These are phyloP conservation scores for Neophaeococcomyces aloes DNA, from an alignment of 2,329 filamentous ascomycete species.

Conservation along the genomic window DNA sequence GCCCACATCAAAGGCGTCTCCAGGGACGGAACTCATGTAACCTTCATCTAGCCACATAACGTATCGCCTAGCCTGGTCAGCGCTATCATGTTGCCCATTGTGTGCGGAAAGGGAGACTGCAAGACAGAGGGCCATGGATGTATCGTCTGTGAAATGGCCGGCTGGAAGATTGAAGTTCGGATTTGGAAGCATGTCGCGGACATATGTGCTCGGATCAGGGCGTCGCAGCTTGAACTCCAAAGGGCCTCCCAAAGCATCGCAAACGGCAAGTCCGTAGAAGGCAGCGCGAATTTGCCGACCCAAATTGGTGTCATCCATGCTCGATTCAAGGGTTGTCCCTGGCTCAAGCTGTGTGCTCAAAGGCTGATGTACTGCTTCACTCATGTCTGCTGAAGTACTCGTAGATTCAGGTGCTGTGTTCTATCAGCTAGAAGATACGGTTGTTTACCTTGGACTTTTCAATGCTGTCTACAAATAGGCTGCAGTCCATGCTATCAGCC, in stretches of 20 bases:
- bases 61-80: slow-evolving; percentile 28
- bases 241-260: slow-evolving; percentile 35
- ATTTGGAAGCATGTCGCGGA: slow-evolving; percentile 28
- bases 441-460: too few species aligned
- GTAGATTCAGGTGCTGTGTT: too few species aligned
- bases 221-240: slow-evolving; percentile 31
- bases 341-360: too few species aligned
- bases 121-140: slow-evolving; percentile 35
- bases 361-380: too few species aligned
- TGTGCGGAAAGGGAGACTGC: slow-evolving; percentile 30
- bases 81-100: slow-evolving; percentile 21
- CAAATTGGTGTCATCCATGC: too few species aligned
- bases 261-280: slow-evolving; percentile 32
- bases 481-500: too few species aligned
- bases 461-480: too few species aligned
- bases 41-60: slow-evolving; percentile 29
- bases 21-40: slow-evolving; percentile 27
- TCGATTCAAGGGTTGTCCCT: too few species aligned
- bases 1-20: slow-evolving; percentile 32
- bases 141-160: slow-evolving; percentile 37
- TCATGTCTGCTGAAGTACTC: too few species aligned
- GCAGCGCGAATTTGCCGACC: slow-evolving; percentile 24
- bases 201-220: slow-evolving; percentile 9
- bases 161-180: slow-evolving; percentile 28
- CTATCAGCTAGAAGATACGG: too few species aligned